phyloP scores from a whole-genome alignment of 2,329 filamentous ascomycete species.

The Stagonosporopsis tanaceti region DNA sequence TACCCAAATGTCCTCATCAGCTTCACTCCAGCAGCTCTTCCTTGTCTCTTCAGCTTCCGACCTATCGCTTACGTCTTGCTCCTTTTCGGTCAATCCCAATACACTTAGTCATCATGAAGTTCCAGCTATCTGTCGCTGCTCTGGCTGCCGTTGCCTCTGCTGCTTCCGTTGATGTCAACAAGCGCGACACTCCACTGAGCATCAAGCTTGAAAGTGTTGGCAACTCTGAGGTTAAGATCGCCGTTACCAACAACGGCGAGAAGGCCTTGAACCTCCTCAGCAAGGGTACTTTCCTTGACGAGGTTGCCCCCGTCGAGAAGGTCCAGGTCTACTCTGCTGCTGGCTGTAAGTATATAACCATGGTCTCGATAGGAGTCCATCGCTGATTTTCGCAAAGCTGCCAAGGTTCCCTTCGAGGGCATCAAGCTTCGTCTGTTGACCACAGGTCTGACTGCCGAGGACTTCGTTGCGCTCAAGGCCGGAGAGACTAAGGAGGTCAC shows the following conservation, averaged over 20 bases:
- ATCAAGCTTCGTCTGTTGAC: conserved; percentile 61
- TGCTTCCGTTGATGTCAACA: conserved; percentile 38
- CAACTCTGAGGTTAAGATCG: conserved; percentile 63
- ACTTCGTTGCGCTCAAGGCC: conserved; percentile 59
- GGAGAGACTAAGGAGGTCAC: conserved; percentile 61
- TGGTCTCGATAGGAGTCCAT: neutral
- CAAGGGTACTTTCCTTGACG: conserved; percentile 63
- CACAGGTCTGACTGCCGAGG: conserved; percentile 54
- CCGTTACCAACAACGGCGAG: conserved; percentile 62
- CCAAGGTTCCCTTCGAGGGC: conserved; percentile 61
- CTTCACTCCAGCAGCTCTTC: conserved; percentile 31
- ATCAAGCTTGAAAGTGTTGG: conserved; percentile 57
- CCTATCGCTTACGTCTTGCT: conserved; percentile 12
- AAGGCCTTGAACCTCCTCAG: conserved; percentile 61
- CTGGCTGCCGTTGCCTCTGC: conserved; percentile 39
- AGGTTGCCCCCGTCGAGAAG: conserved; percentile 61
- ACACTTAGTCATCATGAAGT: conserved; percentile 38
- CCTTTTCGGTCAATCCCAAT: conserved; percentile 15
- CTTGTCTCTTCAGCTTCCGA: conserved; percentile 15
- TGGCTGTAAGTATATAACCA: conserved; percentile 43
- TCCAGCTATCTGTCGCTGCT: conserved; percentile 39
- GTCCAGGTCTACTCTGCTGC: conserved; percentile 59
- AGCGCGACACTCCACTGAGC: conserved; percentile 47
- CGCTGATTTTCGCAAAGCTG: conserved; percentile 40
- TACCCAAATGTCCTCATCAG: conserved; percentile 25